These are phyloP conservation scores for Plasmodium inui DNA, from an alignment of 169 alveolate genomes.

Conservation along the genomic window DNA sequence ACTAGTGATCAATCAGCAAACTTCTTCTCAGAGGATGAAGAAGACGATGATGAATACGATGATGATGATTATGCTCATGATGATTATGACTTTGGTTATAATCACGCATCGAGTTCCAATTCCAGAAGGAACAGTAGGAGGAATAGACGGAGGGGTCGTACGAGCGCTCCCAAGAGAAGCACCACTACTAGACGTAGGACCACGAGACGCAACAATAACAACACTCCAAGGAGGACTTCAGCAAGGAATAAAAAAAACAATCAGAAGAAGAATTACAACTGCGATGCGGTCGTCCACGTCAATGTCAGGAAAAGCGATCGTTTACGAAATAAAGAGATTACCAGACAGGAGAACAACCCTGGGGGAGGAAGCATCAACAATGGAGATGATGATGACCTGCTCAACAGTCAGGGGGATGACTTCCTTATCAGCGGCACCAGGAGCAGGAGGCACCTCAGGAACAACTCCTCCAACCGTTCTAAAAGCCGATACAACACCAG, in stretches of 20 bases:
- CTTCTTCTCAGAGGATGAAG: constrained; percentile 40
- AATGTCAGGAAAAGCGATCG: constrained; percentile 64
- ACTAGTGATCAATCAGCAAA: constrained; percentile 68
- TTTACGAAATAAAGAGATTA: constrained; percentile 29
- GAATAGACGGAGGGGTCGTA: constrained; percentile 2
- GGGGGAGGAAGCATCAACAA: neutral
- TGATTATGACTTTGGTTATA: constrained; percentile 19
- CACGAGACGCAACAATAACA: neutral
- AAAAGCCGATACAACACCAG: constrained; percentile 46
- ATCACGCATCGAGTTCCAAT: constrained; percentile 4
- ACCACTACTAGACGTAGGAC: neutral
- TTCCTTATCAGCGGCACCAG: neutral
- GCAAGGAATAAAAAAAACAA: constrained; percentile 32
- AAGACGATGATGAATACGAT: constrained; percentile 68
- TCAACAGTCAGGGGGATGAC: neutral
- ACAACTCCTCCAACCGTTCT: constrained; percentile 5
- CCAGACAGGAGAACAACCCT: neutral
- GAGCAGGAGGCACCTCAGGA: neutral
- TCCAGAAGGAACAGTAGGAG: constrained; percentile 17
- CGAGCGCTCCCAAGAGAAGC: neutral
- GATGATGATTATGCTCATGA: constrained; percentile 27
- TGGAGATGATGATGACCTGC: neutral
- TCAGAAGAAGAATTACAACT: constrained; percentile 7
- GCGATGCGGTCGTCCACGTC: neutral
- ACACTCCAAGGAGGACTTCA: neutral